Conservation (phyloP, 495 filamentous ascomycete species). For the Massariosphaeria phaeospora region DNA sequence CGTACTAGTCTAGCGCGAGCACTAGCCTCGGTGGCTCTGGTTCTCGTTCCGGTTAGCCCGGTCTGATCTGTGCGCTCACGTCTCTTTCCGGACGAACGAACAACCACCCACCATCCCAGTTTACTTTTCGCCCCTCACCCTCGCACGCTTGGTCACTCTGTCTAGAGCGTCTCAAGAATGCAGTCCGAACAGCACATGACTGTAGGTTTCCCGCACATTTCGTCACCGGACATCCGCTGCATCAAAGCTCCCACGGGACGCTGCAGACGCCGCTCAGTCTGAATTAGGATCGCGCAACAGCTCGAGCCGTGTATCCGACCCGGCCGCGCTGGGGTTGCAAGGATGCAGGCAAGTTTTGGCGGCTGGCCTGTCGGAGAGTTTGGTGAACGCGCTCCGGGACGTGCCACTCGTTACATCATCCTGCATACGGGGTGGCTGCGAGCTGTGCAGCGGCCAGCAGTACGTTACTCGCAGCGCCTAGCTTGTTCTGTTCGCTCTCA, state of each 20-base stretch:
- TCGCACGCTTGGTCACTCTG: no score
- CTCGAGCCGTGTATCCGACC: background rate
- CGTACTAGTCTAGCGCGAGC: no score
- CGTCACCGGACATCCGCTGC: no score
- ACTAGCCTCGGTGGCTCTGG: no score
- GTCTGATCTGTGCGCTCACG: background rate
- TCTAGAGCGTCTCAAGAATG: background rate
- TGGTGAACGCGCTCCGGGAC: constrained; percentile 5
- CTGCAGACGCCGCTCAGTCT: background rate
- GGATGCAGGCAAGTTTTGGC: constrained; percentile 29
- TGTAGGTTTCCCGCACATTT: no score
- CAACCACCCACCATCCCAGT: background rate
- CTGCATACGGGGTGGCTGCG: constrained; percentile 6
- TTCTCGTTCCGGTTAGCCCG: no score
- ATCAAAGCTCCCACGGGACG: constrained; percentile 12
- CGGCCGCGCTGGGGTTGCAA: background rate
- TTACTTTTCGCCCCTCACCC: no score
- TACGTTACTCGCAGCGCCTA: constrained; percentile 1
- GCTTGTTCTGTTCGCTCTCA: constrained; percentile 26
- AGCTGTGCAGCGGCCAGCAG: constrained; percentile 1
- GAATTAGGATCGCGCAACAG: background rate
- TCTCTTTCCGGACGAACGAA: background rate
- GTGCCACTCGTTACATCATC: constrained; percentile 23
- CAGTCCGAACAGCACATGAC: no score
- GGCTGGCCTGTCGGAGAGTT: background rate